Evolutionary conservation across 441 rosid genomes (phyloP).

Genomic region (Bruguiera hainesii): DNA sequence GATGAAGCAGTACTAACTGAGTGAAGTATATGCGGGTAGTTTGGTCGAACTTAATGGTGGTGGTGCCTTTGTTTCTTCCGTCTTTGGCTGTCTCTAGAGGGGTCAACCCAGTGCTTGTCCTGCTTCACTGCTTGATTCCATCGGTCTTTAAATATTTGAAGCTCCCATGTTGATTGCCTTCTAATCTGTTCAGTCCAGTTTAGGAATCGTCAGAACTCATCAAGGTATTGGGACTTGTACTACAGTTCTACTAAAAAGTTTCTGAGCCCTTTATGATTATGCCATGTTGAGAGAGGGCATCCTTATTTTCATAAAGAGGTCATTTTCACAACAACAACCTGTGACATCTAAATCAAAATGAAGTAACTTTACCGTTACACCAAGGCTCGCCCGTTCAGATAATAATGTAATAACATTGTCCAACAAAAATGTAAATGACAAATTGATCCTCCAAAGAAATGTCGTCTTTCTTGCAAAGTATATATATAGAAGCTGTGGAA

Average conservation of each 20-base stretch:
- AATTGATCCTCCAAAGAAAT: too few relatives aligned
- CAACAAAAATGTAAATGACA: too few relatives aligned
- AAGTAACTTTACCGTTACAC: too few relatives aligned
- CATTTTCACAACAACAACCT: too few relatives aligned
- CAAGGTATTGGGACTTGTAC: neutral
- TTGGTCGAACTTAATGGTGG: constrained; percentile 8
- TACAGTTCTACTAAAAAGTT: neutral
- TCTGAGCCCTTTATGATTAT: neutral
- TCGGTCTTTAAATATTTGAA: constrained; percentile 58
- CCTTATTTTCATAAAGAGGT: too few relatives aligned
- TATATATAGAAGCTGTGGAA: too few relatives aligned
- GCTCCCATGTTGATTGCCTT: constrained; percentile 88
- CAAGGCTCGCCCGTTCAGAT: too few relatives aligned
- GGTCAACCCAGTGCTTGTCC: constrained; percentile 74
- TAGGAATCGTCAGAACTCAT: neutral
- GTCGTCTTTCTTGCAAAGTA: too few relatives aligned
- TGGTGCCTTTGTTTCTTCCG: constrained; percentile 27
- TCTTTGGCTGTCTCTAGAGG: constrained; percentile 33
- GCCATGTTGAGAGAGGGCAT: neutral
- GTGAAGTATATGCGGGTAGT: neutral
- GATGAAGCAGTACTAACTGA: constrained; percentile 10
- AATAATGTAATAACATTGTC: too few relatives aligned
- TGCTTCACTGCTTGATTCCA: constrained; percentile 68
- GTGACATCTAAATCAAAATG: too few relatives aligned
- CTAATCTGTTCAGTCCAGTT: constrained; percentile 49